Evolutionary conservation across 345 rosid species (phyloP), one percentile per base, ranked within the genome.

Genomic region (Ricinus communis): DNA sequence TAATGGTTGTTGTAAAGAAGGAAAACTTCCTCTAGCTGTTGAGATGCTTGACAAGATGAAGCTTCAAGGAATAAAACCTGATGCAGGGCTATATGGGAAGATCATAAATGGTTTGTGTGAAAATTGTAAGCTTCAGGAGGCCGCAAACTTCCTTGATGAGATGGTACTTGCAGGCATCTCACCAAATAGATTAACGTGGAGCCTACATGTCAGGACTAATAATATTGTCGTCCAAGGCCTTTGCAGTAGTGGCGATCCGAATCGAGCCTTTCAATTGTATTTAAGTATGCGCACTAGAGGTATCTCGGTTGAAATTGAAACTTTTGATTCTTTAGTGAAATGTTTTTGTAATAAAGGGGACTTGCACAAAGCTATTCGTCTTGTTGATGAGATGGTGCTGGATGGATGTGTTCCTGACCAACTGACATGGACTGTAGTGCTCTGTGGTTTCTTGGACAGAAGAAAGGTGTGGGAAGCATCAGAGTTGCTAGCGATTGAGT

Each of bases 81-180:
- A 90, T 80, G 92, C 96, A 51, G 92, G 93, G 41, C 80, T 90
- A 68, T 84, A 90, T 11, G 96, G 90, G 60, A 94, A 86, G 82
- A 85, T 91, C 68, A 87, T 90, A 68, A 69, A 41, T 55, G 88
- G 87, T 22, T 85, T 86, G 51, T 91, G 92, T 68, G 73, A 77
- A 77, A 43, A 77, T 56, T 7, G 51, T 79, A 86, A 86, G 84
- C 88, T 86, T 71, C 79, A 40, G 53, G 92, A 88, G 84, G 97
- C 96, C 77, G 96, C 95, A n/a, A 87, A 85, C 80, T 87, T 87
- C 74, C 86, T 91, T 3, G 98, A 90, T 57, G 98, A 94, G 82
- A 90, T 91, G 96, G 66, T 90, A 27, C 82, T 91, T 51, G 86
- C 80, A 57, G 78, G 88, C 33, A 78, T 83, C 54, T 71, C 86